These are phyloP conservation scores for Vickermania ingenoplastis DNA, from an alignment of 208 protist species.

Conservation along the genomic window DNA sequence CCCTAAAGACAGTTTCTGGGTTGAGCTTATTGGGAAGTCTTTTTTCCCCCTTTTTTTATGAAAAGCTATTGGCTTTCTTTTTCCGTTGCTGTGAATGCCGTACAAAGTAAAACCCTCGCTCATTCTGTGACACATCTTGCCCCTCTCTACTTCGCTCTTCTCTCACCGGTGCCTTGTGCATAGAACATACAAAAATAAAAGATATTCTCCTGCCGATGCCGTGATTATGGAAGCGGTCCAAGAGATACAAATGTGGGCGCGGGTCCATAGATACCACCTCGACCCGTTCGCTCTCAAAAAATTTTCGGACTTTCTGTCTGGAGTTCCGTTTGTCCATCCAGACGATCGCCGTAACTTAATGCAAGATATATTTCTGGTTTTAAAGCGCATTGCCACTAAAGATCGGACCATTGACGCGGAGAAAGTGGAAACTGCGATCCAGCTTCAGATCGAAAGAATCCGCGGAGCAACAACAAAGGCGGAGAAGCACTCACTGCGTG, in stretches of 20 bases:
- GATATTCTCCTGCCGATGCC: no score
- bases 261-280: constrained; percentile 64
- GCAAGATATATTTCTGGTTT: constrained; percentile 54
- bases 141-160: no score
- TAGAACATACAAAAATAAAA: no score
- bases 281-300: constrained; percentile 66
- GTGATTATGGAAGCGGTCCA: no score
- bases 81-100: no score
- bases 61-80: no score
- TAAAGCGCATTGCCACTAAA: constrained; percentile 43
- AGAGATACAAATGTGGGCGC: constrained; percentile 49
- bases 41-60: no score
- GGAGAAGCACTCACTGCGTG: constrained; percentile 16
- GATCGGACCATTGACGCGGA: constrained; percentile 54
- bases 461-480: constrained; percentile 21
- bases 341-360: constrained; percentile 36
- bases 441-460: constrained; percentile 33
- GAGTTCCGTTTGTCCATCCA: constrained; percentile 20
- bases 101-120: no score
- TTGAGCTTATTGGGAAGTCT: no score
- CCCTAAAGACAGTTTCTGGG: no score
- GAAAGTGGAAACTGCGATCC: constrained; percentile 47
- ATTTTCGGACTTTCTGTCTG: constrained; percentile 38
- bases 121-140: no score
- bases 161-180: no score